Evolutionary conservation across 106 monocot genomes (phyloP), one percentile per base, ranked within the genome.

Genomic region (Vanilla planifolia): DNA sequence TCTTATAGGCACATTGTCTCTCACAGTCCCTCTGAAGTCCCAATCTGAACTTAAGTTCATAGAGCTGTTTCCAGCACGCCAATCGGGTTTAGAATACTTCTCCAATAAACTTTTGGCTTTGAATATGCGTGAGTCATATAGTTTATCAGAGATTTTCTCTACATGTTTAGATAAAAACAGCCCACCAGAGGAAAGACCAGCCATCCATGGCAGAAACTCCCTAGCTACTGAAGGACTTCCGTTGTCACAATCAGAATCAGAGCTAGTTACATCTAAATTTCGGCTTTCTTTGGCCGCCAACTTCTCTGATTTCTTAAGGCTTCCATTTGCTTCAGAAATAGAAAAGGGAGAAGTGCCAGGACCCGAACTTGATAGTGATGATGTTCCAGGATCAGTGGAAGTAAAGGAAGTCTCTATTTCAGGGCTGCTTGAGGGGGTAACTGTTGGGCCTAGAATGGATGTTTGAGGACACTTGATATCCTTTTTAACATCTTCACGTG

Each of bases 301-400:
- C 5, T 27, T 51, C 24, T 48, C 63, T 26, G 64, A 51, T 62
- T 84, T 84, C 75, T 75, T 78, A 15, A 56, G 13, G 10, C 23
- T 32, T 13, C 43, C 16, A 48, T 80, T 76, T 28, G 61, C 68
- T 48, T 88, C 87, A 59, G 83, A 70, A 33, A 72, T 53, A 43
- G 60, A 79, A 74, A 81, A 78, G 8, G 89, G 93, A 21, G 93
- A 93, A 72, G 89, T 77, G 53, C 77, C 79, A 13, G 75, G 82
- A 73, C 89, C 93, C 22, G 93, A 89, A 47, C 93, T 93, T 22
- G 85, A 89, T 20, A 77, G 67, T 10, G 93, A 93, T 21, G 89
- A 85, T 27, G 89, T 69, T 55, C 85, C 89, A 19, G 72, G 77
- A 69, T 89, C 89, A 51, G 89, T 93, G 41, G 66, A 29, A 55